phyloP scores from a whole-genome alignment of 73 alveolate species.

The Breviolum minutum region DNA sequence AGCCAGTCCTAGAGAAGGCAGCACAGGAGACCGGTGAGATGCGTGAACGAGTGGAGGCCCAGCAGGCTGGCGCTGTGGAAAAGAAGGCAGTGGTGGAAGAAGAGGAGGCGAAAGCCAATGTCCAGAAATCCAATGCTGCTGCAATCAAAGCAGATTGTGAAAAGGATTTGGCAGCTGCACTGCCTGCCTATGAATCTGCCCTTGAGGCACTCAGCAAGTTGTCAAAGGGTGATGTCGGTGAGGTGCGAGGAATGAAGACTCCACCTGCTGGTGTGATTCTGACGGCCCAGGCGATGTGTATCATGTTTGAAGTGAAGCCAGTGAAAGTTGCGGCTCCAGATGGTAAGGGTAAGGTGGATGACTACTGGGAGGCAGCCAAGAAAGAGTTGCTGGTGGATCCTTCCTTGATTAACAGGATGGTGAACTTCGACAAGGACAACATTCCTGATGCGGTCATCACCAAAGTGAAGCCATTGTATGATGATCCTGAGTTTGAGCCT shows the following conservation, averaged over 20 bases:
- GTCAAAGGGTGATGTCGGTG: constrained; percentile 97
- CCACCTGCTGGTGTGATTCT: constrained; percentile 99
- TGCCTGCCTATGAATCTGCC: constrained; percentile 97
- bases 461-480: constrained; percentile 96
- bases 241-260: constrained; percentile 96
- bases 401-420: constrained; percentile 96
- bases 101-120: constrained; percentile 97
- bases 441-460: constrained; percentile 96
- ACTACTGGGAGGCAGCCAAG: constrained; percentile 97
- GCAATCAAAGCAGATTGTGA: constrained; percentile 97
- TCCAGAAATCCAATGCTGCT: constrained; percentile 96
- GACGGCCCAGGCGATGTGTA: constrained; percentile 98
- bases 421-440: constrained; percentile 97
- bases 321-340: constrained; percentile 96
- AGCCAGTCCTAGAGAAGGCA: constrained; percentile 96
- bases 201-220: constrained; percentile 97
- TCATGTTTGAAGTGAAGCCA: constrained; percentile 98
- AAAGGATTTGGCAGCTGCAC: constrained; percentile 96
- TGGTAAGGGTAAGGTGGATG: constrained; percentile 97
- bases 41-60: constrained; percentile 96
- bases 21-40: constrained; percentile 96
- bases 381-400: constrained; percentile 89
- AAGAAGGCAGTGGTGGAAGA: constrained; percentile 97
- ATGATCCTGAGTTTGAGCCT: constrained; percentile 96
- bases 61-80: constrained; percentile 96